Evolutionary conservation across 2,329 filamentous ascomycete species (phyloP), one percentile per base, ranked within the genome.

Genomic region (Calonectria multiphialidica): DNA sequence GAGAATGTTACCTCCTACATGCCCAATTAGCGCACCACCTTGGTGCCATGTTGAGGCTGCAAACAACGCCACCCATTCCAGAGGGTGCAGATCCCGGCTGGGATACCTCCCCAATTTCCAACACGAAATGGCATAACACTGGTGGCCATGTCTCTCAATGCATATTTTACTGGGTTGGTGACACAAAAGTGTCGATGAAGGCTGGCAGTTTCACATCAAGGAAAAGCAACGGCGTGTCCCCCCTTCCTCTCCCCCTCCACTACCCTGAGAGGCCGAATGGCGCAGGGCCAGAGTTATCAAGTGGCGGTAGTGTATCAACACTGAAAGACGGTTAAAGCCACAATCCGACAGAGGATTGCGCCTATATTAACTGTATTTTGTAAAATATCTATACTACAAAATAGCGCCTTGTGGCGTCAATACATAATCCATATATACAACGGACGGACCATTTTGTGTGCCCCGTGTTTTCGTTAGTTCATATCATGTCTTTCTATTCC

Each of bases 351-450:
- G 42, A 25, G 42, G 53, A 62, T 62, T 70, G 62, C 53, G 44
- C 28, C 28, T 8, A 45, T 55, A 50, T 53, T 30, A 23, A 62
- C 23, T 66, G 42, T 25, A 70, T 55, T 12, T 66, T 66, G 45
- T 47, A 66, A 35, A 70, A 53, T 47, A 21, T 49, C 16, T 33
- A 45, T 63, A 42, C 37, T 57, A 35, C 49, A 57, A 30, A 21
- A 57, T 21, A 62, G 57, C 35, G 42, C n/a, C 10, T 21, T 25
- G 23, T 67, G 7, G 62, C 30, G 67, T 70, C 70, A 40, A 70
- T 72, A 42, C 65, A 70, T 69, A 72, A 76, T 72, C 67, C 67
- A 75, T 75, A 75, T 75, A 28, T 57, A 55, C 35, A 72, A 49
- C 50, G 66, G 53, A 61, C 63, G 63, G 50, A 50, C 59, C 13